phyloP scores from a whole-genome alignment of 108 stramenopile species.

The Chaetoceros tenuissimus region DNA sequence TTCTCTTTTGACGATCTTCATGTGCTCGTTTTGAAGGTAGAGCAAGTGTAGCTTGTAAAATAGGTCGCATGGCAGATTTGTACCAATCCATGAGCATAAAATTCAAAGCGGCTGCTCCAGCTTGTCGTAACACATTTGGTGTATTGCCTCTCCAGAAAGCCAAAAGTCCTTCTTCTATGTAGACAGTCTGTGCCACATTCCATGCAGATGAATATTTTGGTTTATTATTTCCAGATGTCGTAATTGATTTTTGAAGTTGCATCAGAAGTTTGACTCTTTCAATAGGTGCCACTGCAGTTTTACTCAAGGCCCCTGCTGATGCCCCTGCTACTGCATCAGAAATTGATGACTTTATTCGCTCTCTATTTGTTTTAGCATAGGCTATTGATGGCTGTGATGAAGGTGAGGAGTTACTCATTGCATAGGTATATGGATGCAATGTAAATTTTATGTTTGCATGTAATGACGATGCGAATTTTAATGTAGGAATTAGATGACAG shows the following conservation, averaged over 20 bases:
- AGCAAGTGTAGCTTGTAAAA: constrained; percentile 12
- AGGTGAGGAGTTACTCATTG: too few species aligned
- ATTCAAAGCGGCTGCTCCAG: constrained; percentile 71
- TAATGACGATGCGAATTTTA: too few species aligned
- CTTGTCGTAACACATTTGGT: constrained; percentile 67
- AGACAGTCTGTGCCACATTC: constrained; percentile 47
- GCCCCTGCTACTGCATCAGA: constrained; percentile 71
- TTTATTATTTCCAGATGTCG: not conserved
- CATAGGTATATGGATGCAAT: too few species aligned
- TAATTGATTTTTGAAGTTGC: constrained; percentile 64
- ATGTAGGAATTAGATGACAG: too few species aligned
- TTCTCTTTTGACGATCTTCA: constrained; percentile 21
- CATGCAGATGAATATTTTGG: constrained; percentile 23
- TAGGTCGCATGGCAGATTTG: constrained; percentile 39
- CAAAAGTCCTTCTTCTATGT: constrained; percentile 42
- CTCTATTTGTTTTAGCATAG: not conserved
- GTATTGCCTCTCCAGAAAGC: constrained; percentile 83
- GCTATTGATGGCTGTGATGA: too few species aligned
- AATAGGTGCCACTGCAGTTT: constrained; percentile 91
- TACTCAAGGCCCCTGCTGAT: constrained; percentile 71
- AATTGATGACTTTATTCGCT: not conserved
- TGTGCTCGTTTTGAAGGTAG: not conserved
- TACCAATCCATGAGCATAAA: constrained; percentile 78
- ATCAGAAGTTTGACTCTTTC: constrained; percentile 97
- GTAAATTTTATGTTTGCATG: too few species aligned